Evolutionary conservation across 306 rosid genomes (phyloP).

Genomic region (Sophora flavescens): DNA sequence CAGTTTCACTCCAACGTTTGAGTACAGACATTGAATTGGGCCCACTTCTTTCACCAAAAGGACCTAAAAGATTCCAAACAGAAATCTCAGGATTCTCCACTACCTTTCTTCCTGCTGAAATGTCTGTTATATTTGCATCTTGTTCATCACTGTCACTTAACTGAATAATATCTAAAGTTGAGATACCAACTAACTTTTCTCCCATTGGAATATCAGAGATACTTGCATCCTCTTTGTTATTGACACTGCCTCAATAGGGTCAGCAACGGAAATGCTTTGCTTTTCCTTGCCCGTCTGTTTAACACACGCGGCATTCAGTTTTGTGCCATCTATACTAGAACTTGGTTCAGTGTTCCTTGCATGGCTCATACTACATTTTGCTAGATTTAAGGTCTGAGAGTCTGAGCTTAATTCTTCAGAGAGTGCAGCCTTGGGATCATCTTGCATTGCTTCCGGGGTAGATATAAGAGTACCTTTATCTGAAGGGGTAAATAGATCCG

Average conservation of each 20-base stretch:
- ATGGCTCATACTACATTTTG: slow-evolving; percentile 6
- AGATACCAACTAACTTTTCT: neutral
- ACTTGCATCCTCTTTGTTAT: slow-evolving; percentile 19
- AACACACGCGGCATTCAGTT: slow-evolving; percentile 17
- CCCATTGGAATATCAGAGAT: neutral
- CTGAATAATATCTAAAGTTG: slow-evolving; percentile 31
- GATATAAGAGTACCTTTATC: slow-evolving; percentile 35
- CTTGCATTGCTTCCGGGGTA: slow-evolving; percentile 21
- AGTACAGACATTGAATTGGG: slow-evolving; percentile 61
- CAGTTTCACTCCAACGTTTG: slow-evolving; percentile 57
- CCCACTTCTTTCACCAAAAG: slow-evolving; percentile 61
- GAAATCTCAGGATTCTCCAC: slow-evolving; percentile 48
- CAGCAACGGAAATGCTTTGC: slow-evolving; percentile 34
- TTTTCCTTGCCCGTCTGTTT: slow-evolving; percentile 37
- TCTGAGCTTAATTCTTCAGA: slow-evolving; percentile 18
- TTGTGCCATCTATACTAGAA: slow-evolving; percentile 34
- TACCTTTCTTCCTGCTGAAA: slow-evolving; percentile 8
- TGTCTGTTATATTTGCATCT: slow-evolving; percentile 2
- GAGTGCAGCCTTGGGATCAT: slow-evolving; percentile 15
- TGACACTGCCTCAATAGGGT: slow-evolving; percentile 29
- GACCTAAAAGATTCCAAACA: slow-evolving; percentile 60
- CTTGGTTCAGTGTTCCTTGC: slow-evolving; percentile 16
- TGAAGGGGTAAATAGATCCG: neutral
- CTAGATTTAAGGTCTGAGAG: slow-evolving; percentile 5
- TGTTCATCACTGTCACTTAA: slow-evolving; percentile 51